Evolutionary conservation across 768 basidiomycete species (phyloP).

Genomic region (Rubroboletus satanas): DNA sequence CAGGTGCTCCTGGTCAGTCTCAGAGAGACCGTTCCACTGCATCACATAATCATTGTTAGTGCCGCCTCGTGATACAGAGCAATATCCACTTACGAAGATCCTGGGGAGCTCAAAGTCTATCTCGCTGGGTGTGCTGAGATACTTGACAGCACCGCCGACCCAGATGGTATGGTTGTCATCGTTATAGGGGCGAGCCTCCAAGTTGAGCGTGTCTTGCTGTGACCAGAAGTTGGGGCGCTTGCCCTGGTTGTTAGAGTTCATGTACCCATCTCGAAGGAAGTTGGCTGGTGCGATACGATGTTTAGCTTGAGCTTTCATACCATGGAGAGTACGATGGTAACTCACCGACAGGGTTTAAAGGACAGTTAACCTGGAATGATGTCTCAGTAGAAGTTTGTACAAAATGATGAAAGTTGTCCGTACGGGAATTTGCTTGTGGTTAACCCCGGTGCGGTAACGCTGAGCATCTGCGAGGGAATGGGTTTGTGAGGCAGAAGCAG

Average conservation of each 20-base stretch:
- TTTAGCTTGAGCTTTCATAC: too few species aligned
- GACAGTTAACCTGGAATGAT: too few species aligned
- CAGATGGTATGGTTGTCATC: constrained; percentile 41
- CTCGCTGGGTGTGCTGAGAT: constrained; percentile 34
- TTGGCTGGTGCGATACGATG: constrained; percentile 25
- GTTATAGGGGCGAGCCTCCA: constrained; percentile 33
- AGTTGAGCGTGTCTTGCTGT: constrained; percentile 32
- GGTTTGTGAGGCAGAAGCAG: neutral
- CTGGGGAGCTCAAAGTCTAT: constrained; percentile 41
- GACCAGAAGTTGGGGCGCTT: constrained; percentile 38
- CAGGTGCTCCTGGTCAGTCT: constrained; percentile 34
- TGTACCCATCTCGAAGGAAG: constrained; percentile 38
- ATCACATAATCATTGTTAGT: neutral
- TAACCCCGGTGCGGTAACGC: constrained; percentile 38
- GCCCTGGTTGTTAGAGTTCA: constrained; percentile 37
- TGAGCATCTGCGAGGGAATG: constrained; percentile 30
- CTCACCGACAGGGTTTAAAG: too few species aligned
- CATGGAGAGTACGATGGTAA: too few species aligned
- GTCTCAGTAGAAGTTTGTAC: too few species aligned
- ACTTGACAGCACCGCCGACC: constrained; percentile 39
- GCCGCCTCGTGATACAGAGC: neutral
- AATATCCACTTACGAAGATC: constrained; percentile 23
- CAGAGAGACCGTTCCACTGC: constrained; percentile 34
- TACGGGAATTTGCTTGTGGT: constrained; percentile 38
- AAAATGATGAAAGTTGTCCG: neutral